Evolutionary conservation across 73 alveolate genomes (phyloP).

Genomic region (Paramecium sonneborni): DNA sequence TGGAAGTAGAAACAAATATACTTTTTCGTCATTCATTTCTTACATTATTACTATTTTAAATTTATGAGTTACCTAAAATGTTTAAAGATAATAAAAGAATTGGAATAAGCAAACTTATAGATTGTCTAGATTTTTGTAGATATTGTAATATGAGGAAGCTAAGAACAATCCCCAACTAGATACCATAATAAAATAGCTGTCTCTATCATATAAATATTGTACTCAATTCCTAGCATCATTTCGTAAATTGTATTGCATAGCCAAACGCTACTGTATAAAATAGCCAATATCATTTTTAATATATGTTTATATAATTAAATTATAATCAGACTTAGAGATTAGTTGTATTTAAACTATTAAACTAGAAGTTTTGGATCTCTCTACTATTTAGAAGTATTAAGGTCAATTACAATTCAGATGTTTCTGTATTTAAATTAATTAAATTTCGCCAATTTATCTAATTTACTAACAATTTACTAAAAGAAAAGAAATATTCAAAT

Average conservation of each 20-base stretch:
- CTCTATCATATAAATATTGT: slow-evolving; percentile 3
- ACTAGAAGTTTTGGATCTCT: neutral
- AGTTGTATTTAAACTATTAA: neutral
- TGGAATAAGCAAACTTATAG: neutral
- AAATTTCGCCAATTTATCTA: too few relatives aligned
- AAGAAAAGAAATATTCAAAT: too few relatives aligned
- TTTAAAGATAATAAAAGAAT: neutral
- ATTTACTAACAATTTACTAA: too few relatives aligned
- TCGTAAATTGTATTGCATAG: neutral
- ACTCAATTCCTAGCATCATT: slow-evolving; percentile 19
- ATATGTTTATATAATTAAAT: neutral
- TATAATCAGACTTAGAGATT: neutral
- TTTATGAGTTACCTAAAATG: neutral
- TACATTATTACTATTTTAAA: neutral
- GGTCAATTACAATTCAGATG: too few relatives aligned
- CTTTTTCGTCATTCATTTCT: neutral
- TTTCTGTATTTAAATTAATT: too few relatives aligned
- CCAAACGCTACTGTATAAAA: slow-evolving; percentile 21
- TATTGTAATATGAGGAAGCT: neutral
- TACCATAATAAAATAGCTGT: neutral
- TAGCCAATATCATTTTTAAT: slow-evolving; percentile 8
- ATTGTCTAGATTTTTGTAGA: neutral
- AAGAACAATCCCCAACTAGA: neutral
- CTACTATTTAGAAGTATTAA: neutral
- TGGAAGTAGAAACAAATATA: neutral